Conservation (phyloP, 1,139 yeast species). For the Saccharomyces uvarum region DNA sequence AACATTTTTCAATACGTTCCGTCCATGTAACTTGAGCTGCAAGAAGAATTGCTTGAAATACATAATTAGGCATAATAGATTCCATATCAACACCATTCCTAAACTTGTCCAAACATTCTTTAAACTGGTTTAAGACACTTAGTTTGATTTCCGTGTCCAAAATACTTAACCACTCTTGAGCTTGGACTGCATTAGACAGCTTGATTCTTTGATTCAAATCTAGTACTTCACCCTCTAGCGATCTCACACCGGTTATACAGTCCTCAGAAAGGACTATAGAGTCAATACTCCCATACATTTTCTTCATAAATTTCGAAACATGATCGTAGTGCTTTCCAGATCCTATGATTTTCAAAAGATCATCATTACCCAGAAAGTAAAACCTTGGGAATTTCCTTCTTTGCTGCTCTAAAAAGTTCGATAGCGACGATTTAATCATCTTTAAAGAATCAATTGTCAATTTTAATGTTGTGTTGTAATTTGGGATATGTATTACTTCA, state of each 20-base stretch:
- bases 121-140: conserved; percentile 40
- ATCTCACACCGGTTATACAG: conserved; percentile 43
- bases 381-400: conserved; percentile 73
- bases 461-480: conserved; percentile 42
- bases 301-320: conserved; percentile 55
- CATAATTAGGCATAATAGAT: conserved; percentile 31
- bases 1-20: conserved; percentile 33
- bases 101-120: conserved; percentile 27
- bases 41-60: conserved; percentile 54
- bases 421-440: conserved; percentile 57
- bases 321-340: conserved; percentile 43
- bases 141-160: conserved; percentile 49
- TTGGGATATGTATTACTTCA: conserved; percentile 51
- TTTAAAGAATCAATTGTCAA: conserved; percentile 49
- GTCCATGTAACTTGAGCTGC: conserved; percentile 60
- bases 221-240: conserved; percentile 60
- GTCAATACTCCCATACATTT: conserved; percentile 65
- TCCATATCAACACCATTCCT: conserved; percentile 9
- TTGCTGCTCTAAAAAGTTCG: conserved; percentile 75
- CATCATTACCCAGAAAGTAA: conserved; percentile 87
- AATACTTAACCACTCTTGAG: conserved; percentile 50
- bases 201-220: conserved; percentile 41
- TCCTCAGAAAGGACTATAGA: conserved; percentile 38
- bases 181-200: conserved; percentile 16
- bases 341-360: conserved; percentile 75